These are phyloP conservation scores for Boletus rufocinnamomeus DNA, from an alignment of 768 basidiomycete species.

Conservation along the genomic window DNA sequence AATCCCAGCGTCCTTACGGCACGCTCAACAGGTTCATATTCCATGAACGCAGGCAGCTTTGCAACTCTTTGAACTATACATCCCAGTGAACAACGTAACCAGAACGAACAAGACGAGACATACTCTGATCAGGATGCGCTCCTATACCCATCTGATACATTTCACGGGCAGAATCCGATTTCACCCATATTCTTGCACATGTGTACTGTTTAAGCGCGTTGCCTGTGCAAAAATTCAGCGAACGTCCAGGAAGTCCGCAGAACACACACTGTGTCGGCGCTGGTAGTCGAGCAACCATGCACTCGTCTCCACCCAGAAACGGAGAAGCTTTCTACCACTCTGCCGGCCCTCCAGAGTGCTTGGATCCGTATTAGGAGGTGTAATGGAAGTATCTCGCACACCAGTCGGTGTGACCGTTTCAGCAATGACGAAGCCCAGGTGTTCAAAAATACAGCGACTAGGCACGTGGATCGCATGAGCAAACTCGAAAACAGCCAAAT, in stretches of 20 bases:
- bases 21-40: constrained; percentile 41
- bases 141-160: constrained; percentile 74
- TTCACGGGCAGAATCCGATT: constrained; percentile 61
- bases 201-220: constrained; percentile 46
- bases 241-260: constrained; percentile 10
- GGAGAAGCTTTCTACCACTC: constrained; percentile 62
- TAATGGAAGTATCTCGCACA: constrained; percentile 47
- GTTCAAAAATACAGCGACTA: constrained; percentile 45
- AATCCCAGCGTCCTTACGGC: constrained; percentile 58
- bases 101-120: constrained; percentile 20
- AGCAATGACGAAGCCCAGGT: constrained; percentile 40
- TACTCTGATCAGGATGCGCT: constrained; percentile 78
- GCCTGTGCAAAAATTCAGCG: constrained; percentile 37
- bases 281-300: constrained; percentile 67
- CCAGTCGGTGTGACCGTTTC: constrained; percentile 20
- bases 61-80: constrained; percentile 56
- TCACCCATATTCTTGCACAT: constrained; percentile 47
- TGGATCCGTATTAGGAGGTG: constrained; percentile 57
- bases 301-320: constrained; percentile 78
- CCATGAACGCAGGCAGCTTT: constrained; percentile 43
- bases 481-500: constrained; percentile 3
- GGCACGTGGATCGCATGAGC: constrained; percentile 11
- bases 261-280: constrained; percentile 44
- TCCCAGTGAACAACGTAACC: constrained; percentile 5
- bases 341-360: constrained; percentile 46